These are phyloP conservation scores for Dimocarpus longan DNA, from an alignment of 345 rosid genomes.

Conservation along the genomic window DNA sequence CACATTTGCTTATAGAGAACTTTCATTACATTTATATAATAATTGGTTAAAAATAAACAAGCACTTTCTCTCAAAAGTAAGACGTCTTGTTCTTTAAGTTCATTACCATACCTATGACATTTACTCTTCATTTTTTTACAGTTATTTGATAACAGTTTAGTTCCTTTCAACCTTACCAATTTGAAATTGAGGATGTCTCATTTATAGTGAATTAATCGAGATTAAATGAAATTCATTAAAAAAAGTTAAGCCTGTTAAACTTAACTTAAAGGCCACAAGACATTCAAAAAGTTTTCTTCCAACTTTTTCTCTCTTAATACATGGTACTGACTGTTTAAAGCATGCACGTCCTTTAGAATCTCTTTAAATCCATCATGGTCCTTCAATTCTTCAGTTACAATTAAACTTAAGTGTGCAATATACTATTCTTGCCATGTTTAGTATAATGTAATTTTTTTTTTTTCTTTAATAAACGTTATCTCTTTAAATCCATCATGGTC, in stretches of 20 bases:
- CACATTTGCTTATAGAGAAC: not conserved
- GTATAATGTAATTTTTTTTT: too few species aligned
- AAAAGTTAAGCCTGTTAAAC: not conserved
- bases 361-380: not conserved
- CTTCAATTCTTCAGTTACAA: not conserved
- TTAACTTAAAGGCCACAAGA: not conserved
- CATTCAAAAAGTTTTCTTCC: not conserved
- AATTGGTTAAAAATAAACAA: conserved; percentile 1
- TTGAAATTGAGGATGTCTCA: not conserved
- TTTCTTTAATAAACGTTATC: too few species aligned
- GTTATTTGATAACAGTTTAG: not conserved
- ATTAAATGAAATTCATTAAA: too few species aligned
- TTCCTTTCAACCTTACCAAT: not conserved
- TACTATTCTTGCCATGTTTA: too few species aligned
- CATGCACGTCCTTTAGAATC: not conserved
- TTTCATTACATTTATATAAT: not conserved
- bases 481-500: not conserved
- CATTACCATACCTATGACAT: not conserved
- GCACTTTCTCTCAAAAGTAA: not conserved
- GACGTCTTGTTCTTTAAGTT: not conserved
- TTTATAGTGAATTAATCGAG: not conserved
- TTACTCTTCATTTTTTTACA: not conserved
- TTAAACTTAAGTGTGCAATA: not conserved
- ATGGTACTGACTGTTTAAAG: not conserved
- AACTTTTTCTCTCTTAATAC: not conserved